Evolutionary conservation across 1,139 yeast genomes (phyloP), one percentile per base, ranked within the genome.

Genomic region (Groenewaldozyma sp.): DNA sequence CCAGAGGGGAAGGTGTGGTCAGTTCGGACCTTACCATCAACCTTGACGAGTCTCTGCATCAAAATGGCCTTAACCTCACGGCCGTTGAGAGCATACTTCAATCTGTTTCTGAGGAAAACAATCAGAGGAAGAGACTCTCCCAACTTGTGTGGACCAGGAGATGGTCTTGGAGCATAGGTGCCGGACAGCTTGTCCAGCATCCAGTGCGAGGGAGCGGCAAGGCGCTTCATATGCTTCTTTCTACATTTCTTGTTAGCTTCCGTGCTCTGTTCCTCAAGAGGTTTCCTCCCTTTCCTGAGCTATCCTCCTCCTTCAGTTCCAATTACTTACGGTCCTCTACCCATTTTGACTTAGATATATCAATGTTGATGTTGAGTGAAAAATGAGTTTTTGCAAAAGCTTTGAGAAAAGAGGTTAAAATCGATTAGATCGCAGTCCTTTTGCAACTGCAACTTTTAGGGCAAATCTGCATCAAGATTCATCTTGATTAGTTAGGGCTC

Each of bases 131-230:
- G 82, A 49, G 96, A 91, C 76, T 91, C 98, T 74, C 98, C 82
- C 72, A 88, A 81, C 76, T 91, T 91, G 82, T 91, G 98, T 68
- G 98, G 98, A 78, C 98, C 98, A 59, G 95, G 82, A 53, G 96
- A 86, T 67, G 97, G 95, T 79, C 97, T 88, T 76, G 98, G 98
- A 58, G 98, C 98, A 71, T 91, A 91, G 67, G 87, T 78, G 68
- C 99, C 99, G 70, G 96, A 83, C 76, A 93, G 78, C 78, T 93
- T 93, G 94, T 91, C 98, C 79, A 93, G 83, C 94, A 93, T 84
- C 98, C 98, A 93, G 82, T 93, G 98, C 78, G 88, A 82, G 78
- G 99, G 99, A 69, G 96, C 96, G 69, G 95, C 94, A 72, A 86
- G 79, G 77, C 95, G 83, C 82, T 86, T 86, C 72, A 87, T 78